A percentile compares a stretch with the other conserved stretches of the same genome.
These are phyloP conservation scores for Pichia sp. DNA, from an alignment of 1,139 yeast species.

Conservation along the genomic window DNA sequence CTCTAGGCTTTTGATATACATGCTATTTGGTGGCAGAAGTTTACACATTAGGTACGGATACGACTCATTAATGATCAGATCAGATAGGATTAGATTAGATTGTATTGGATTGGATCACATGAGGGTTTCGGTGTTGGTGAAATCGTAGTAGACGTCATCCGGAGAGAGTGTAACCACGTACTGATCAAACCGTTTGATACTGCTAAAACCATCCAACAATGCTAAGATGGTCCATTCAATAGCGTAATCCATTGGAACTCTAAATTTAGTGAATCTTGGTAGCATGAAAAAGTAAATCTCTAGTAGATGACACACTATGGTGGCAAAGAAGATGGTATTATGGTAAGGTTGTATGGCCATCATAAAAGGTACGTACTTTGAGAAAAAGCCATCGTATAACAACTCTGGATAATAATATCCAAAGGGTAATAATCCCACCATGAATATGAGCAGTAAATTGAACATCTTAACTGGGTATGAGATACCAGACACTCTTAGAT, in stretches of 20 bases:
- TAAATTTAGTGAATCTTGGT: conserved; percentile 43
- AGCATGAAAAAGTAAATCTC: conserved; percentile 38
- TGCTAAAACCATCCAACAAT: conserved; percentile 51
- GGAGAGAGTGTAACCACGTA: conserved; percentile 12
- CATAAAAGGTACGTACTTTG: conserved; percentile 12
- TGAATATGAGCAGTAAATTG: conserved; percentile 19
- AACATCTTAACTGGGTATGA: conserved; percentile 33
- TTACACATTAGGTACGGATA: too few species aligned
- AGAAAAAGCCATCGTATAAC: conserved; percentile 16
- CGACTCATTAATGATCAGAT: too few species aligned
- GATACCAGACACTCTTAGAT: conserved; percentile 46
- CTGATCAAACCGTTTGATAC: conserved; percentile 39
- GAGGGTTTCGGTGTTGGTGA: conserved; percentile 8
- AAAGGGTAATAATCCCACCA: conserved; percentile 28
- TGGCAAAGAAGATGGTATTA: conserved; percentile 25
- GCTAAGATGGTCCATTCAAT: conserved; percentile 48
- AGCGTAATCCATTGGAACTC: conserved; percentile 48
- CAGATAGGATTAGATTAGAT: too few species aligned
- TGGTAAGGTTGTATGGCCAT: conserved; percentile 21
- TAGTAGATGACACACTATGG: conserved; percentile 38
- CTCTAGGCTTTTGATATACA: too few species aligned
- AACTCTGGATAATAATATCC: conserved; percentile 20
- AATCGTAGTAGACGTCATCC: conserved; percentile 12
- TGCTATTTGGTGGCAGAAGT: too few species aligned
- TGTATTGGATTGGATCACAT: not conserved